Evolutionary conservation across 1,139 yeast species (phyloP).

Genomic region (Suhomyces bolitotheri): DNA sequence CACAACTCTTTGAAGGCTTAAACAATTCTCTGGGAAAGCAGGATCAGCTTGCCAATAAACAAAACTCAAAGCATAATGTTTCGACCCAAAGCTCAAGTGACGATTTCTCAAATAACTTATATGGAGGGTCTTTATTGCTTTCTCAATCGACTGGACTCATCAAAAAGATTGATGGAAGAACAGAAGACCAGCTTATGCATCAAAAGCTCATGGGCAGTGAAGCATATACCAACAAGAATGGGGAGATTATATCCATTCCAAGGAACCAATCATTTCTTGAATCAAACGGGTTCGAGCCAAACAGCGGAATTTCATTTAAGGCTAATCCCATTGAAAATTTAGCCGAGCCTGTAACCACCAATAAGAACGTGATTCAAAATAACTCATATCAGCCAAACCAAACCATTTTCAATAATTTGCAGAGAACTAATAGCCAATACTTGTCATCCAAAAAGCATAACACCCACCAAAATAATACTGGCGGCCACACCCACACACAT

Average conservation of each 20-base stretch:
- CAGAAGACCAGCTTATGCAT: conserved; percentile 12
- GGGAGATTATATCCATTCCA: conserved; percentile 6
- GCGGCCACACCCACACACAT: conserved; percentile 1
- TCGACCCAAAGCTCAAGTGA: conserved; percentile 29
- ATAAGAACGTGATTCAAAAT: conserved; percentile 33
- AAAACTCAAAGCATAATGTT: conserved; percentile 1
- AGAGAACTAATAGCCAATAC: conserved; percentile 42
- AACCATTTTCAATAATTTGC: conserved; percentile 46
- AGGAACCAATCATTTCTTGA: conserved; percentile 18
- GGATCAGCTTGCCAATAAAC: conserved; percentile 2
- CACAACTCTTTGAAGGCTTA: conserved; percentile 6
- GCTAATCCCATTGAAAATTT: conserved; percentile 34
- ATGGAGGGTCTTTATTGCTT: conserved; percentile 46
- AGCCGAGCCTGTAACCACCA: conserved; percentile 41
- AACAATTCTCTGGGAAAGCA: conserved; percentile 7
- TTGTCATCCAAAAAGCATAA: conserved; percentile 23
- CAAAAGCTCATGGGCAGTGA: conserved; percentile 15
- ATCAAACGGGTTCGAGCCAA: conserved; percentile 23
- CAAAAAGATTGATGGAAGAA: conserved; percentile 34
- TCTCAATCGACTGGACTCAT: conserved; percentile 50
- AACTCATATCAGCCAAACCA: conserved; percentile 48
- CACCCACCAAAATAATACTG: neutral
- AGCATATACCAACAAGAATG: conserved; percentile 3
- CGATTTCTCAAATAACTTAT: conserved; percentile 36
- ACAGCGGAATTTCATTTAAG: conserved; percentile 40